phyloP scores from a whole-genome alignment of 352 stramenopile species.

The Phytophthora gonapodyides region DNA sequence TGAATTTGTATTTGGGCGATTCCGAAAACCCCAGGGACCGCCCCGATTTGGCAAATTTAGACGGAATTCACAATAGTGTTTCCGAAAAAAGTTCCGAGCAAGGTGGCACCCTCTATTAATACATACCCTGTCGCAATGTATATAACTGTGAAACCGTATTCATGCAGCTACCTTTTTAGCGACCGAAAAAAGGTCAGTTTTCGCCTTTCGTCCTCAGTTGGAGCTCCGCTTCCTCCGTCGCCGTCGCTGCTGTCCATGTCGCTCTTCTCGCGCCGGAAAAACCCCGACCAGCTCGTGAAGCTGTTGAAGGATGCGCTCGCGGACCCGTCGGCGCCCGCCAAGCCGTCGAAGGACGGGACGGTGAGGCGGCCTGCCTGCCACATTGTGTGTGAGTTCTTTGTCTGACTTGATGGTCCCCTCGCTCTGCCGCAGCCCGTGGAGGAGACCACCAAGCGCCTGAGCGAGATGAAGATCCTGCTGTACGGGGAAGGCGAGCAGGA shows the following conservation, averaged over 20 bases:
- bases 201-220: too few species aligned
- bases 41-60: too few species aligned
- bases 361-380: slow-evolving; percentile 16
- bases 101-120: too few species aligned
- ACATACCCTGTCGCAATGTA: too few species aligned
- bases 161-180: too few species aligned
- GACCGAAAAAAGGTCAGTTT: too few species aligned
- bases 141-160: too few species aligned
- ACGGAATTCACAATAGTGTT: too few species aligned
- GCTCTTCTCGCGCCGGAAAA: slow-evolving; percentile 80
- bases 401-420: slow-evolving; percentile 2
- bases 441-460: slow-evolving; percentile 81
- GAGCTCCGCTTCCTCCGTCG: neutral
- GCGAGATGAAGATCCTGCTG: slow-evolving; percentile 40
- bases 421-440: slow-evolving; percentile 43
- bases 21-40: too few species aligned
- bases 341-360: slow-evolving; percentile 68
- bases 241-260: slow-evolving; percentile 52
- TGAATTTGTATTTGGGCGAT: too few species aligned
- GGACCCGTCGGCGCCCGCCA: slow-evolving; percentile 51
- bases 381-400: neutral
- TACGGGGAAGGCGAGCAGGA: slow-evolving; percentile 71
- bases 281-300: slow-evolving; percentile 81
- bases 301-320: slow-evolving; percentile 74
- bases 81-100: too few species aligned